Evolutionary conservation across 306 rosid genomes (phyloP), one percentile per base, ranked within the genome.

Genomic region (Ochetophila trinervis): DNA sequence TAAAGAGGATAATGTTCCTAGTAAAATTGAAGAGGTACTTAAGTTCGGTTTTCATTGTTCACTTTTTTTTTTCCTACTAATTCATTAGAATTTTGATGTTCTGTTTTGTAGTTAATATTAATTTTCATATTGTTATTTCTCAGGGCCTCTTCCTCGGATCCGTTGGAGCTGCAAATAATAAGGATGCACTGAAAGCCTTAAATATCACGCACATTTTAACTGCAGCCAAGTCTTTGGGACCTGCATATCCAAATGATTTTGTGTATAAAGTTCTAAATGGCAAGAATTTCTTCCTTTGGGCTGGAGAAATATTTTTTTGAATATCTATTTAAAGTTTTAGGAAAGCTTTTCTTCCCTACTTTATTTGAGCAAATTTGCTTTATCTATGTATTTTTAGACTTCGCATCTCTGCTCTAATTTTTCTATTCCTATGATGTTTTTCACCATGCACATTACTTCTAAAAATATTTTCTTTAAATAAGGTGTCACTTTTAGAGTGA

Each of bases 71-170:
- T 40, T 66, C 16, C 16, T 1, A 2, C 11, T 44, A 44, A 44
- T 49, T 14, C 53, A 11, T 17, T 14, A 11, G 19, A 1, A 14
- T 49, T 49, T n/a, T 49, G n/a, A 19, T 14, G 47, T 57, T 23
- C 23, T 23, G 57, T 44, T 22, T 57, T 47, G 16, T 57, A 66
- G 50, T 27, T 34, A 57, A 58, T 27, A 16, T 14, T 53, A 17
- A 0, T 57, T 27, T 3, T 72, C 11, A 15, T 64, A 68, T 58
- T 56, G 2, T 27, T n/a, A 9, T 62, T 44, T 62, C 5, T 45
- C 81, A 92, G 98, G 87, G 89, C 74, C 81, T 92, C 62, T 92
- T 72, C 84, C 65, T 92, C 83, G 99, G 95, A 70, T 87, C 99
- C 9, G 9, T 84, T 69, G 84, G 83, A 74, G 72, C 96, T 72